Conservation (phyloP, 164 flowering plant species). For the Tetrastigma voinierianum region DNA sequence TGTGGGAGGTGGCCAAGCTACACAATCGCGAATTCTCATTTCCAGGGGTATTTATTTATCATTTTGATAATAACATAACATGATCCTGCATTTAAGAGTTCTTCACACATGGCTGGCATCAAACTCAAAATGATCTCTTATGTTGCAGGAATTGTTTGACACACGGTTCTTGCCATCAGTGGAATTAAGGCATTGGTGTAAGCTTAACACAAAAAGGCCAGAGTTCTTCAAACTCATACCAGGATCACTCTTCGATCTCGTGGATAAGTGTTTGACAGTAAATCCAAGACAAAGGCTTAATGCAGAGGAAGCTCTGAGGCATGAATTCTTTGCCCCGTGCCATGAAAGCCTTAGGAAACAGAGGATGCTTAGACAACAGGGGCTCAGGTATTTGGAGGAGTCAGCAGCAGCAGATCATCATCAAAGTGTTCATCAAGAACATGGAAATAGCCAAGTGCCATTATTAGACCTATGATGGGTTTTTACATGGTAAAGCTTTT, state of each 20-base stretch:
- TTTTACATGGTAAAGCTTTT: no score
- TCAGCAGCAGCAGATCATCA: no score
- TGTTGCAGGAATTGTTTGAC: slow-evolving; percentile 69
- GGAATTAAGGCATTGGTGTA: slow-evolving; percentile 69
- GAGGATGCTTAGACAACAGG: no score
- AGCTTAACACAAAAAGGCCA: slow-evolving; percentile 56
- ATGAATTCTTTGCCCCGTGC: slow-evolving; percentile 75
- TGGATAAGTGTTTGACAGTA: slow-evolving; percentile 86
- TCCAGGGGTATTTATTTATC: slow-evolving; percentile 68
- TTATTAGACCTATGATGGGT: no score
- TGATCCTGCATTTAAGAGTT: no score
- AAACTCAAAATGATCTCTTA: background rate
- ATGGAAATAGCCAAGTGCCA: no score
- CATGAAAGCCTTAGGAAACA: slow-evolving; percentile 33
- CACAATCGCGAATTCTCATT: slow-evolving; percentile 83
- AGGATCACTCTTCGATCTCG: slow-evolving; percentile 65
- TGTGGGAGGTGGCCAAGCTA: slow-evolving; percentile 94
- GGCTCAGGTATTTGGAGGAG: no score
- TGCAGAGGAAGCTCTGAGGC: slow-evolving; percentile 85
- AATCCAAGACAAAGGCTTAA: slow-evolving; percentile 82
- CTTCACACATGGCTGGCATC: no score
- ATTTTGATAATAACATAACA: no score
- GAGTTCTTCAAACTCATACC: slow-evolving; percentile 60
- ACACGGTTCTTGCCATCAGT: slow-evolving; percentile 35
- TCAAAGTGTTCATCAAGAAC: no score